These are phyloP conservation scores for Piloderma croceum DNA, from an alignment of 768 basidiomycete species.

Conservation along the genomic window DNA sequence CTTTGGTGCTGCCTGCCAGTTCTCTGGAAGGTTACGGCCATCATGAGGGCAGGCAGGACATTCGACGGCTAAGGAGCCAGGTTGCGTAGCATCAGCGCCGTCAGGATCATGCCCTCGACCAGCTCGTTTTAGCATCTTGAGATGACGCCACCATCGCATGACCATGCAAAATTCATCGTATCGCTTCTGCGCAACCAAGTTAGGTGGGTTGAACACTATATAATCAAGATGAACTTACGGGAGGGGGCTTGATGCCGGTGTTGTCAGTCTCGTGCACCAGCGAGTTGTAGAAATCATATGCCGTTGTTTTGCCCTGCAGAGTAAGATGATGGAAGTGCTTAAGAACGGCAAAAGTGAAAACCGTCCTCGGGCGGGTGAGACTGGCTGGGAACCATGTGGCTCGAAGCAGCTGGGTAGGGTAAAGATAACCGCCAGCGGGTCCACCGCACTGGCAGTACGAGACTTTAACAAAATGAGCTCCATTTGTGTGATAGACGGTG, in stretches of 20 bases:
- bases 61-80: constrained; percentile 16
- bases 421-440: not conserved
- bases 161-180: constrained; percentile 6
- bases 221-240: constrained; percentile 2
- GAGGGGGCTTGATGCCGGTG: constrained; percentile 1
- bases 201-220: too few species aligned
- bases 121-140: constrained; percentile 21
- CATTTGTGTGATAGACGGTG: constrained; percentile 9
- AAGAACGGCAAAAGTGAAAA: constrained; percentile 12
- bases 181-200: too few species aligned
- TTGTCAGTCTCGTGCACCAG: constrained; percentile 15
- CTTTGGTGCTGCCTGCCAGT: too few species aligned
- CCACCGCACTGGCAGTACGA: constrained; percentile 17
- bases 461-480: constrained; percentile 16
- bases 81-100: constrained; percentile 11
- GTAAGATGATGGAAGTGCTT: constrained; percentile 7
- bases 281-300: constrained; percentile 17
- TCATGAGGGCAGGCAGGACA: constrained; percentile 24
- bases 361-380: constrained; percentile 4
- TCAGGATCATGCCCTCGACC: constrained; percentile 15
- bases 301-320: constrained; percentile 8
- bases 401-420: constrained; percentile 15
- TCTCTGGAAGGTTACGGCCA: constrained; percentile 16
- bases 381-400: constrained; percentile 17
- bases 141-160: constrained; percentile 15